These are phyloP conservation scores for Didymella exigua DNA, from an alignment of 2,329 filamentous ascomycete genomes.

Conservation along the genomic window DNA sequence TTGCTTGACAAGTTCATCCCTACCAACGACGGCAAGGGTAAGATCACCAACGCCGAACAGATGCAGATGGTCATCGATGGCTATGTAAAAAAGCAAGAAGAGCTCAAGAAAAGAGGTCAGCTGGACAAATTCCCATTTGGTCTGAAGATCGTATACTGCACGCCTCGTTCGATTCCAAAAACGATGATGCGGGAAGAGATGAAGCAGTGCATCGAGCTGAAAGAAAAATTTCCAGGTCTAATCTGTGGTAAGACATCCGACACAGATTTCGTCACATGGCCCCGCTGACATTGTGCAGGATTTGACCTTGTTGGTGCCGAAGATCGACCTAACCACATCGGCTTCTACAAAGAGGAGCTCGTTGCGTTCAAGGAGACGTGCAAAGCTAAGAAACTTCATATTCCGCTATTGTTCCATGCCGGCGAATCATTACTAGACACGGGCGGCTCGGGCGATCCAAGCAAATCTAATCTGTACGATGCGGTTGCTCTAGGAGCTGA, in stretches of 20 bases:
- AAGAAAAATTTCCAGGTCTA: slow-evolving; percentile 61
- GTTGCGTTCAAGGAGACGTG: slow-evolving; percentile 63
- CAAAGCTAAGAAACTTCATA: slow-evolving; percentile 55
- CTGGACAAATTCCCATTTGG: slow-evolving; percentile 62
- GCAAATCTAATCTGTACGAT: slow-evolving; percentile 68
- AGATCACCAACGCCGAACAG: slow-evolving; percentile 63
- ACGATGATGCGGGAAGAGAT: slow-evolving; percentile 59
- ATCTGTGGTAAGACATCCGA: slow-evolving; percentile 63
- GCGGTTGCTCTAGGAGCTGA: slow-evolving; percentile 69
- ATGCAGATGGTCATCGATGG: slow-evolving; percentile 58
- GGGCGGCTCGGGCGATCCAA: slow-evolving; percentile 64
- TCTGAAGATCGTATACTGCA: slow-evolving; percentile 74
- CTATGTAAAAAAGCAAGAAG: slow-evolving; percentile 55
- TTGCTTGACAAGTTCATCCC: slow-evolving; percentile 70
- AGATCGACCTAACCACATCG: slow-evolving; percentile 65
- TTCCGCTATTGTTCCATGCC: slow-evolving; percentile 78
- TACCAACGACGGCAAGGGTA: slow-evolving; percentile 59
- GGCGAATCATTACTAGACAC: slow-evolving; percentile 72
- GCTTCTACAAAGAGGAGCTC: slow-evolving; percentile 64
- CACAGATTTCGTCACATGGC: too few relatives aligned
- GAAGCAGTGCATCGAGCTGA: slow-evolving; percentile 66
- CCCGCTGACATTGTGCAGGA: slow-evolving; percentile 48
- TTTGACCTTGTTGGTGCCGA: slow-evolving; percentile 73
- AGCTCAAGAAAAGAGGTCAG: slow-evolving; percentile 47
- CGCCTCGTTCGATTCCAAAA: slow-evolving; percentile 64